Evolutionary conservation across 2,329 filamentous ascomycete genomes (phyloP).

Genomic region (Mycogone perniciosa): DNA sequence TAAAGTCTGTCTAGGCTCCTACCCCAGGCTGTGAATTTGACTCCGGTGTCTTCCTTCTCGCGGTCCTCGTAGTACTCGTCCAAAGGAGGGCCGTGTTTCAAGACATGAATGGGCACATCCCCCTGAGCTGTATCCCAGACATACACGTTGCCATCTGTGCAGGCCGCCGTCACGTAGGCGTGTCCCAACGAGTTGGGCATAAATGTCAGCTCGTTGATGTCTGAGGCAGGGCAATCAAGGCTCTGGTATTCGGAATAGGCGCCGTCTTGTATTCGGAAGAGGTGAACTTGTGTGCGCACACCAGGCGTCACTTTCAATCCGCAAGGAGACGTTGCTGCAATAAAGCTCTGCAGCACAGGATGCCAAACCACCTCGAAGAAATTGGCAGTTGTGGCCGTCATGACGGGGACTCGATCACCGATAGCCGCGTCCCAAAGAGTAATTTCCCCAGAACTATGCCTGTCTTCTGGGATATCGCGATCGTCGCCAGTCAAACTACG

Average conservation of each 20-base stretch:
- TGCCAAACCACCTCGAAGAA: conserved; percentile 62
- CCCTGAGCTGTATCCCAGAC: conserved; percentile 55
- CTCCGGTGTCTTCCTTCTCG: conserved; percentile 53
- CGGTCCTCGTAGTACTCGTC: conserved; percentile 38
- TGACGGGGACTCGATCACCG: conserved; percentile 39
- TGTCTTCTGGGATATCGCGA: conserved; percentile 51
- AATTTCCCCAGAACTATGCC: conserved; percentile 52
- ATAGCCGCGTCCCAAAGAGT: conserved; percentile 50
- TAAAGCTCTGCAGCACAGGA: conserved; percentile 45
- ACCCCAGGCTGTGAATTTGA: conserved; percentile 60
- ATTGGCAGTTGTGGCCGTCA: conserved; percentile 49
- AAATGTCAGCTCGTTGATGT: conserved; percentile 58
- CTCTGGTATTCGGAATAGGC: conserved; percentile 41
- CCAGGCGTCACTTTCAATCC: conserved; percentile 38
- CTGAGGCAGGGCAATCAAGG: conserved; percentile 52
- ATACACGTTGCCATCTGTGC: conserved; percentile 56
- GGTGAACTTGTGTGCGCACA: conserved; percentile 50
- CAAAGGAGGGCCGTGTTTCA: conserved; percentile 44
- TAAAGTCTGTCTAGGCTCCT: conserved; percentile 51
- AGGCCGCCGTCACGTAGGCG: conserved; percentile 54
- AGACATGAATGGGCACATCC: conserved; percentile 50
- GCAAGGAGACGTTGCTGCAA: conserved; percentile 51
- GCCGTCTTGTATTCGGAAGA: conserved; percentile 37
- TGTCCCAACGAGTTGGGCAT: conserved; percentile 46
- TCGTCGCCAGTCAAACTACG: conserved; percentile 48